Evolutionary conservation across 2,329 filamentous ascomycete species (phyloP).

Genomic region (Colletotrichum sp.): DNA sequence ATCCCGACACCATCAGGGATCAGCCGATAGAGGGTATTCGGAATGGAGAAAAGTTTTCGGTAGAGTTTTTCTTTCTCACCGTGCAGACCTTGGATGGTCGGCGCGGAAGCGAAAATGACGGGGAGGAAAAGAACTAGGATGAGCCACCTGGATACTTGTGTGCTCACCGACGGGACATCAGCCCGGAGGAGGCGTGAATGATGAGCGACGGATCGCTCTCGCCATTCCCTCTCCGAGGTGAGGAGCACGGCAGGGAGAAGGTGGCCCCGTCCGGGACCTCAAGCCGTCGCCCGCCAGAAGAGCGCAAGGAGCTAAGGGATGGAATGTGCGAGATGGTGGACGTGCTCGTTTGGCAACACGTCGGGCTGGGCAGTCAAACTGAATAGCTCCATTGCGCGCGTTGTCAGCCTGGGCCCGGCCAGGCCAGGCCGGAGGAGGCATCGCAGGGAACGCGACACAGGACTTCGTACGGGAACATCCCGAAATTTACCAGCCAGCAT

Average conservation of each 20-base stretch:
- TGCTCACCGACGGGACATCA: background rate
- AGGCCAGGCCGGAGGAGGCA: background rate
- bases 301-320: conserved; percentile 9
- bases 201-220: conserved; percentile 14
- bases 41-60: background rate
- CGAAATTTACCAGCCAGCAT: background rate
- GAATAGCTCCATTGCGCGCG: background rate
- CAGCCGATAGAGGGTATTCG: background rate
- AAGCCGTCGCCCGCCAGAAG: conserved; percentile 2
- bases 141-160: background rate
- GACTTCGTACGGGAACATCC: background rate
- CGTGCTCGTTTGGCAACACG: background rate
- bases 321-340: conserved; percentile 2
- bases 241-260: conserved; percentile 18
- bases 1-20: background rate
- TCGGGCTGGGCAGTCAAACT: background rate
- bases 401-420: conserved; percentile 4
- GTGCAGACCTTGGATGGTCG: background rate
- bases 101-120: background rate
- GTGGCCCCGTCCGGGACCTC: background rate
- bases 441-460: conserved; percentile 12
- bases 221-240: conserved; percentile 1
- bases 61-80: background rate
- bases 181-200: background rate
- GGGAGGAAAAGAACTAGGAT: background rate